Evolutionary conservation across 78 protist genomes (phyloP).

Genomic region (Dictyostelium purpureum): DNA sequence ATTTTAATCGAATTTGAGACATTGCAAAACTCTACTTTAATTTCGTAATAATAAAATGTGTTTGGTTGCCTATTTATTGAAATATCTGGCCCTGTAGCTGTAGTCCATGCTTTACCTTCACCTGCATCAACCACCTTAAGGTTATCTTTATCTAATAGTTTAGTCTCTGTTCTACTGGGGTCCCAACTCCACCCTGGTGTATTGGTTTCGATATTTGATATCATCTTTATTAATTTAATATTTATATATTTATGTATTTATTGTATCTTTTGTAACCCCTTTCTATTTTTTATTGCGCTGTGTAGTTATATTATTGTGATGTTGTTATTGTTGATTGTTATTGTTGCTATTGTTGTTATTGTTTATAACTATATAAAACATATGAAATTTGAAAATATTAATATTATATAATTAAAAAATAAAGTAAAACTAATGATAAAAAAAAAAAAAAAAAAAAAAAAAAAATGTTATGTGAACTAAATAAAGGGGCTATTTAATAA

Average conservation of each 20-base stretch:
- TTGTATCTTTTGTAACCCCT: no score
- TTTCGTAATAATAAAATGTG: slow-evolving; percentile 39
- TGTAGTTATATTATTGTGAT: not conserved
- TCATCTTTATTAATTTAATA: slow-evolving; percentile 7
- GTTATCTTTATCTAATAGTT: slow-evolving; percentile 17
- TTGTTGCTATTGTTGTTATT: not conserved
- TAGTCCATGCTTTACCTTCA: slow-evolving; percentile 66
- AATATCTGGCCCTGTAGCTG: slow-evolving; percentile 1
- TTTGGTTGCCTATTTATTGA: not conserved
- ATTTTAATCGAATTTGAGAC: slow-evolving; percentile 53
- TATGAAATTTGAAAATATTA: no score
- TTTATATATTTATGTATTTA: not conserved
- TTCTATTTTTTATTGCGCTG: not conserved
- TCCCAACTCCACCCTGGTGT: slow-evolving; percentile 37
- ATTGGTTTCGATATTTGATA: not conserved
- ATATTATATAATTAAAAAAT: no score
- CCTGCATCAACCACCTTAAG: slow-evolving; percentile 27
- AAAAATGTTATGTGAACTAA: no score
- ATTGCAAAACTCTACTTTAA: slow-evolving; percentile 49
- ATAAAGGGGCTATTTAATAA: no score
- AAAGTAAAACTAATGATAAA: no score
- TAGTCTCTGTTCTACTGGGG: slow-evolving; percentile 22
- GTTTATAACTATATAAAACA: no score
- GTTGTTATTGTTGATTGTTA: not conserved
- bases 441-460: no score